A percentile compares a stretch with the other conserved stretches of the same genome.
Conservation (phyloP, 2,329 filamentous ascomycete genomes). For the Fusarium marasasianum region DNA sequence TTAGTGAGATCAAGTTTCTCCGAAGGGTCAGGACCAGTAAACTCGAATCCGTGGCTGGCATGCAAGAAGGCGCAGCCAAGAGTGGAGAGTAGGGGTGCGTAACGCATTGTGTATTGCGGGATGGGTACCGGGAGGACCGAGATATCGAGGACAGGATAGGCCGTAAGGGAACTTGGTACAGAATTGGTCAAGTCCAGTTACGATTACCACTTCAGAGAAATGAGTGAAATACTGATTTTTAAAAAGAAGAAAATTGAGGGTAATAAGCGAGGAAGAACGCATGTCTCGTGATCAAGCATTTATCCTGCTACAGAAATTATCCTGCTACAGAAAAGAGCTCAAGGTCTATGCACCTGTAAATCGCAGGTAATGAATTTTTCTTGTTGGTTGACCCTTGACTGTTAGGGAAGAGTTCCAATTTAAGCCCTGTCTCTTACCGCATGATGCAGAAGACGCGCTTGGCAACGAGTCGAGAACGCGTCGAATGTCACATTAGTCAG, state of each 20-base stretch:
- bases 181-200: too few species aligned
- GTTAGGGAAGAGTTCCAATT: fast-evolving
- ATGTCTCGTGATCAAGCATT: not conserved
- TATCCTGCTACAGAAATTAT: not conserved
- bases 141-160: not conserved
- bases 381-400: not conserved
- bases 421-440: not conserved
- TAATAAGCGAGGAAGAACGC: too few species aligned
- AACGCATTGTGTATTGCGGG: not conserved
- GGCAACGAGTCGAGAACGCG: not conserved
- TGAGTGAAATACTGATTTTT: too few species aligned
- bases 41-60: not conserved
- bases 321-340: not conserved
- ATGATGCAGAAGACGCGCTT: not conserved
- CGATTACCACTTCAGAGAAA: too few species aligned
- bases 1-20: not conserved
- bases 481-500: not conserved
- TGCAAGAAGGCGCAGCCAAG: not conserved
- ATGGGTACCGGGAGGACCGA: too few species aligned
- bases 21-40: not conserved
- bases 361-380: not conserved
- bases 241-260: not conserved
- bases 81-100: not conserved
- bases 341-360: not conserved
- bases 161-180: too few species aligned